Conservation (phyloP, 441 rosid genomes). For the Syzygium malaccense region DNA sequence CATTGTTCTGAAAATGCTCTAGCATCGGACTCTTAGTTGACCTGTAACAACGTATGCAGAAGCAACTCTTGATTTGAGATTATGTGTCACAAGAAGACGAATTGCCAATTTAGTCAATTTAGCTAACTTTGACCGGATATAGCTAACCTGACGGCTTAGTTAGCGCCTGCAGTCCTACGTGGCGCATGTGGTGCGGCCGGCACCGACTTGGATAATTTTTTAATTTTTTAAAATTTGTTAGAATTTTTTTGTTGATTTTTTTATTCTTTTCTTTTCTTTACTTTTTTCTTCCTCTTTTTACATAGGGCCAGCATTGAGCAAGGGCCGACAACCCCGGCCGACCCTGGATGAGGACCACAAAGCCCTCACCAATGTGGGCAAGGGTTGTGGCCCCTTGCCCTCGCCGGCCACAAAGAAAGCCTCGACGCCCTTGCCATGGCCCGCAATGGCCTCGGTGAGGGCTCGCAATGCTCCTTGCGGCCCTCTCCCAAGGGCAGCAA, state of each 20-base stretch:
- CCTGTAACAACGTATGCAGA: background rate
- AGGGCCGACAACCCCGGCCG: too few relatives aligned
- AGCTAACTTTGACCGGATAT: background rate
- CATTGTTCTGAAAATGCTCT: background rate
- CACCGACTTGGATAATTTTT: background rate
- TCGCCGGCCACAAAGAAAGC: too few relatives aligned
- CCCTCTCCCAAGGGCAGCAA: background rate
- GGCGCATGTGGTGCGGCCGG: background rate
- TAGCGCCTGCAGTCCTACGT: background rate
- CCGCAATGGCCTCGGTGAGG: background rate
- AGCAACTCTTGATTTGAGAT: accelerated
- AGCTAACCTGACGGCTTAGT: background rate
- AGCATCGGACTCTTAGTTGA: background rate
- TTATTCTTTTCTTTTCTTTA: too few relatives aligned
- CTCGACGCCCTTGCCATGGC: background rate
- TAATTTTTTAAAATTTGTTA: too few relatives aligned
- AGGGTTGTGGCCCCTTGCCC: background rate
- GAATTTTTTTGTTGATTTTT: too few relatives aligned
- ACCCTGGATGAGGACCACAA: too few relatives aligned
- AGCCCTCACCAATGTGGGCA: too few relatives aligned
- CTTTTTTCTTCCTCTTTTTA: background rate
- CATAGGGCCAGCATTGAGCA: background rate
- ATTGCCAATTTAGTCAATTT: background rate
- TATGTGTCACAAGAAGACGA: background rate
- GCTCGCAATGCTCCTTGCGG: background rate